A percentile compares a stretch with the other conserved stretches of the same genome.
Evolutionary conservation across 2,329 filamentous ascomycete species (phyloP).

Genomic region (Chaetomiaceae sp.): DNA sequence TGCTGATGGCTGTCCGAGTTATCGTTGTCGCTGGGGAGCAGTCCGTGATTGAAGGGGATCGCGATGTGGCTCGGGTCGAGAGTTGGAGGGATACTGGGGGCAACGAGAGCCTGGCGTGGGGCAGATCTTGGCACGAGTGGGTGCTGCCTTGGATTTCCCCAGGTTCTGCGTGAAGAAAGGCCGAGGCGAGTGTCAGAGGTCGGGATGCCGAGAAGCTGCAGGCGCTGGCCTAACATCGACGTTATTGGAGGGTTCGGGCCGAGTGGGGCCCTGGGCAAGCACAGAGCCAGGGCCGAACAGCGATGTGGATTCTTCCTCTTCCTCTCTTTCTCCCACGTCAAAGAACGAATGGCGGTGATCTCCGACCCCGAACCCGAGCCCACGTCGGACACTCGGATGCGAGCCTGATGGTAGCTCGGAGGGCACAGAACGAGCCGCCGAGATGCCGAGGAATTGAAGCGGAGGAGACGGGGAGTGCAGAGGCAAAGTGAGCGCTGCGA

Average conservation of each 20-base stretch:
- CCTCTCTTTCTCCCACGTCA: not conserved
- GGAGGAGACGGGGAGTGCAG: not conserved
- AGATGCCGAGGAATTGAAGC: not conserved
- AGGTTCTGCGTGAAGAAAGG: not conserved
- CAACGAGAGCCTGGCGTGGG: not conserved
- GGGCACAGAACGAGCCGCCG: not conserved
- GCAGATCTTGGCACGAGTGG: not conserved
- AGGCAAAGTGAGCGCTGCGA: conserved; percentile 1
- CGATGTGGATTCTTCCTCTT: not conserved
- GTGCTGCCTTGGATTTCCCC: not conserved
- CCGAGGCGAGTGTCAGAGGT: conserved; percentile 6
- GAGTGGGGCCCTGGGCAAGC: conserved; percentile 7
- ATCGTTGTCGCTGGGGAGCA: no score
- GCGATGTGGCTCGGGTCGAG: not conserved
- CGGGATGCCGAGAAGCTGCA: conserved; percentile 3
- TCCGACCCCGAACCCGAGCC: no score
- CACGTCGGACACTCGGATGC: not conserved
- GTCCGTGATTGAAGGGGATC: not conserved
- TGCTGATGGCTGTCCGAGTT: no score
- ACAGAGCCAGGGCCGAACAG: not conserved
- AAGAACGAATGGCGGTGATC: not conserved
- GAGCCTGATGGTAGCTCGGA: not conserved
- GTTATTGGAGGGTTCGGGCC: conserved; percentile 8
- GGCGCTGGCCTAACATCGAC: conserved; percentile 4
- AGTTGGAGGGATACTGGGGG: not conserved